A percentile compares a stretch with the other conserved stretches of the same genome.
These are phyloP conservation scores for Angomonas ambiguus DNA, from an alignment of 208 protist genomes.

Conservation along the genomic window DNA sequence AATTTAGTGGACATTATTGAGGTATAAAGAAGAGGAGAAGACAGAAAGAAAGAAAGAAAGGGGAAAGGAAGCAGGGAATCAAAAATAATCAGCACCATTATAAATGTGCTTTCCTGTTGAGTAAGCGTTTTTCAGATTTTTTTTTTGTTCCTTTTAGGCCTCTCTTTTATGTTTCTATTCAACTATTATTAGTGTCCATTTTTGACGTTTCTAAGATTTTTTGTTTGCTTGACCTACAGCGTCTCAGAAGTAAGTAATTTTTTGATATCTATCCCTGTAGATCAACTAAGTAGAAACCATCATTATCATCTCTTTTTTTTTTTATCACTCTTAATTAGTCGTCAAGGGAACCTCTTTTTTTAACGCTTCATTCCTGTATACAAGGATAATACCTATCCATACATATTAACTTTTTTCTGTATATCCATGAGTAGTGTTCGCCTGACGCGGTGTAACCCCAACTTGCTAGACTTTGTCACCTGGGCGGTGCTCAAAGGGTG, in stretches of 20 bases:
- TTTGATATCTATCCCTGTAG: too few relatives aligned
- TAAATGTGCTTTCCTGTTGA: background rate
- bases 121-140: background rate
- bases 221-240: background rate
- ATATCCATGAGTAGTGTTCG: conserved; percentile 56
- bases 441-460: conserved; percentile 77
- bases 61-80: conserved; percentile 1
- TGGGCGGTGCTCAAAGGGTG: conserved; percentile 84
- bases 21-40: conserved; percentile 21
- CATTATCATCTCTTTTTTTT: conserved; percentile 13
- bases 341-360: conserved; percentile 19
- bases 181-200: background rate
- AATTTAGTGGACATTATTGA: conserved; percentile 75
- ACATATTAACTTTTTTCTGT: too few relatives aligned
- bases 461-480: conserved; percentile 83
- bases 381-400: background rate
- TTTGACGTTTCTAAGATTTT: background rate
- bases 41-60: conserved; percentile 12
- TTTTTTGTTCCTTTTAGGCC: background rate
- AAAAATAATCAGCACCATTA: too few relatives aligned
- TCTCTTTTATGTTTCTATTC: too few relatives aligned
- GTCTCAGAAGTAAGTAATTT: too few relatives aligned
- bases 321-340: conserved; percentile 10
- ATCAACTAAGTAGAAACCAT: background rate
- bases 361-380: background rate